phyloP scores from a whole-genome alignment of 2,329 filamentous ascomycete species.

The Fusarium poae region DNA sequence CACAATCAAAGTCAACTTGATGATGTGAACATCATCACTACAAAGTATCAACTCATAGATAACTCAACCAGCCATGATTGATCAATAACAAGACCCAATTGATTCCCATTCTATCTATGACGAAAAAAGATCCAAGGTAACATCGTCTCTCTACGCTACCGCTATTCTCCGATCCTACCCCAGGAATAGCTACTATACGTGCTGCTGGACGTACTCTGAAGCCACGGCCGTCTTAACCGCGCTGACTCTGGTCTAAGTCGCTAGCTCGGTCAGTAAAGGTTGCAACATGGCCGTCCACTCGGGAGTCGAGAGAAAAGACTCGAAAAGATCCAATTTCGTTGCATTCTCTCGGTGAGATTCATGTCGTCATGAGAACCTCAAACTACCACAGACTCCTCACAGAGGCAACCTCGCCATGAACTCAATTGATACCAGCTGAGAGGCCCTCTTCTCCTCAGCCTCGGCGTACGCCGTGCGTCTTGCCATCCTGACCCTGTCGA shows the following conservation, averaged over 20 bases:
- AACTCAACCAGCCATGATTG: not conserved
- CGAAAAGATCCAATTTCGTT: conserved; percentile 8
- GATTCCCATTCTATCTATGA: conserved; percentile 1
- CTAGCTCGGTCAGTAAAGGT: not conserved
- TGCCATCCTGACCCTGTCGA: not conserved
- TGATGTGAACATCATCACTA: not conserved
- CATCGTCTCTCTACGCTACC: conserved; percentile 12
- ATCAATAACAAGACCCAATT: not conserved
- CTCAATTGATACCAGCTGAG: conserved; percentile 23
- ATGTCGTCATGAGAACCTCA: conserved; percentile 31
- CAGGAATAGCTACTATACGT: conserved; percentile 1
- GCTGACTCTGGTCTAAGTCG: conserved; percentile 10
- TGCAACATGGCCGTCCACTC: conserved; percentile 10
- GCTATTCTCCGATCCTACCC: conserved; percentile 17
- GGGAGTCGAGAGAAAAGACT: conserved; percentile 16
- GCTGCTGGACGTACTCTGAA: not conserved
- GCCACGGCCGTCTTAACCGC: conserved; percentile 34
- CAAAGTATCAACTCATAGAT: not conserved
- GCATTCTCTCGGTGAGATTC: conserved; percentile 15
- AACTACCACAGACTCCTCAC: not conserved
- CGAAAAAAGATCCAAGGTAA: conserved; percentile 13
- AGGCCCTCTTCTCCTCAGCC: conserved; percentile 1
- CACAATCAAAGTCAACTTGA: not conserved
- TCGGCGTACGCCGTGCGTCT: conserved; percentile 1
- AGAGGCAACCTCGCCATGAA: conserved; percentile 20